Evolutionary conservation across 2,329 filamentous ascomycete genomes (phyloP), one percentile per base, ranked within the genome.

Genomic region (Xylariaceae sp.): DNA sequence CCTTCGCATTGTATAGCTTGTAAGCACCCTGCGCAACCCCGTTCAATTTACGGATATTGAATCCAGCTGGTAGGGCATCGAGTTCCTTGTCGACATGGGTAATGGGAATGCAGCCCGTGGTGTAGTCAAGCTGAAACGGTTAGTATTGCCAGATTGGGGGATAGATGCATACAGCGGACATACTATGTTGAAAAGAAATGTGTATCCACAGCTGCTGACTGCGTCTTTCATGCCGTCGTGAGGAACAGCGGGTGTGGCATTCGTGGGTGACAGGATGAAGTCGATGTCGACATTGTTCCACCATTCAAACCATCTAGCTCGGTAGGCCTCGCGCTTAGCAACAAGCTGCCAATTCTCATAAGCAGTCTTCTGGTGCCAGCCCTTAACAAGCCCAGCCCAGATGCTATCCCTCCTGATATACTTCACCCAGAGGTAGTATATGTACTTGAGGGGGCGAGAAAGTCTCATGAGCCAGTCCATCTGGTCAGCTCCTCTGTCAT

Each of bases 371-470:
- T 82, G 79, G 49, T 84, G 79, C 81, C 89, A 95, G 63, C 86
- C 77, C 41, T 80, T 78, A 44, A 96, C 73, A 5, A 96, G 72
- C 0, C 84, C 86, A 0, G 91, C 90, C 88, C 90, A 95, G 46
- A 92, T 72, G 1, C 75, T 69, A 68, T 96, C 91, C 10, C 84
- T 74, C 50, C 84, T 82, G 57, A 96, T 75, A 68, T 96, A 95
- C 65, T 86, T 87, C n/a, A 94, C 86, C 80, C 88, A 96, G 5
- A 91, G 80, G 68, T 91, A 94, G 74, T 95, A 89, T n/a, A 94
- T 65, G 69, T 87, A 95, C 68, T 90, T 89, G 61, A 95, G 66
- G 4, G 87, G 83, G 6, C 84, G 75, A 13, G 89, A 87, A 13
- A 95, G 79, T 40, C 76, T 77, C 75, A 91, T 89, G 67, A 92